A percentile compares a stretch with the other conserved stretches of the same genome.
Evolutionary conservation across 495 filamentous ascomycete species (phyloP).

Genomic region (Talaromyces ruber): DNA sequence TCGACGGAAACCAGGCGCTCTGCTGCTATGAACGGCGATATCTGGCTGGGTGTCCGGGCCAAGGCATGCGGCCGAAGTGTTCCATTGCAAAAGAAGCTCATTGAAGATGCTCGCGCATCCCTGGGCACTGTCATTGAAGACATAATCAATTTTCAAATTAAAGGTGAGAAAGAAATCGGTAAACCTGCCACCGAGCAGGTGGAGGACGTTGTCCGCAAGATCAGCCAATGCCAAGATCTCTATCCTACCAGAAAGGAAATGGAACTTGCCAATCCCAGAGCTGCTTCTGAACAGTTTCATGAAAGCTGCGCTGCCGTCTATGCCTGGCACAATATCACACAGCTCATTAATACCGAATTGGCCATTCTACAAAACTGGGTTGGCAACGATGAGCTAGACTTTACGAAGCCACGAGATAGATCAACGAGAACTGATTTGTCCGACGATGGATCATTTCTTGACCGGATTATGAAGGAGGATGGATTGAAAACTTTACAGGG

Average conservation of each 20-base stretch:
- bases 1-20: constrained; percentile 68
- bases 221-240: constrained; percentile 75
- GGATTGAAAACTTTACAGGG: constrained; percentile 86
- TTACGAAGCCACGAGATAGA: constrained; percentile 50
- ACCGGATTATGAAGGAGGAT: constrained; percentile 97
- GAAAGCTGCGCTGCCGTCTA: constrained; percentile 81
- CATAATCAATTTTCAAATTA: constrained; percentile 86
- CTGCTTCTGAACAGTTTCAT: constrained; percentile 62
- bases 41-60: constrained; percentile 84
- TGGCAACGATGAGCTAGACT: constrained; percentile 90
- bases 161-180: constrained; percentile 85
- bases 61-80: constrained; percentile 75
- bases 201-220: constrained; percentile 75
- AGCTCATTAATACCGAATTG: constrained; percentile 91
- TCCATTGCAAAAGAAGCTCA: constrained; percentile 69
- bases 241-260: constrained; percentile 75
- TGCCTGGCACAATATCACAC: constrained; percentile 96
- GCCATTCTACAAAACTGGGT: constrained; percentile 90
- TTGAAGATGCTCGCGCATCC: constrained; percentile 66
- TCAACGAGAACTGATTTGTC: constrained; percentile 54
- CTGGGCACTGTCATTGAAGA: constrained; percentile 70
- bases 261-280: constrained; percentile 59
- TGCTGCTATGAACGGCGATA: constrained; percentile 64
- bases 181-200: constrained; percentile 82
- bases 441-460: constrained; percentile 86